Conservation (phyloP, 306 rosid genomes). For the Dalbergia oliveri region DNA sequence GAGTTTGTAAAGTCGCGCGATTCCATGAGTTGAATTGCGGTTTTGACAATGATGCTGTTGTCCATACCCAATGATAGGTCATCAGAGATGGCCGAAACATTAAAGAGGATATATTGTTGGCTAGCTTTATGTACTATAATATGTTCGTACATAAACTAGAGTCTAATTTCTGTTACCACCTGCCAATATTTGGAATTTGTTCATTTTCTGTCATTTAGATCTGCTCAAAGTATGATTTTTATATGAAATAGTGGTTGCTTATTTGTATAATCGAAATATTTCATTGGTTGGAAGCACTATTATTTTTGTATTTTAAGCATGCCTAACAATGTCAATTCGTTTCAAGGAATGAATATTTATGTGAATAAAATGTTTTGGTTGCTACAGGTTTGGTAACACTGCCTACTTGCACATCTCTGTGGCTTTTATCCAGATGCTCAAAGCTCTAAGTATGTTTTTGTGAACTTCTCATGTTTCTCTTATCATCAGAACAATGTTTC, state of each 20-base stretch:
- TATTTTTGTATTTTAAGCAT: background rate
- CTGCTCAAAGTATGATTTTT: conserved; percentile 9
- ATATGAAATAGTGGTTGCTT: conserved; percentile 6
- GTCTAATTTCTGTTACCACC: background rate
- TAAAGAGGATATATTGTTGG: background rate
- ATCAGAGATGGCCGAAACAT: background rate
- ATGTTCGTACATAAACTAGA: background rate
- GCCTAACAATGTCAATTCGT: conserved; percentile 11
- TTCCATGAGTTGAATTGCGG: too few species aligned
- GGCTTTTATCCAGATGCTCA: conserved; percentile 95
- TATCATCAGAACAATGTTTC: conserved; percentile 8
- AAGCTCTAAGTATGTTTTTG: conserved; percentile 76
- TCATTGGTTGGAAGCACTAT: background rate
- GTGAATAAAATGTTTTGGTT: conserved; percentile 5
- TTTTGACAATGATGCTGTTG: too few species aligned
- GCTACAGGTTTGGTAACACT: conserved; percentile 83
- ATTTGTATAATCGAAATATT: background rate
- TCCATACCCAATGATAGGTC: background rate
- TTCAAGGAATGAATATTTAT: conserved; percentile 22
- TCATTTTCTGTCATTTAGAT: background rate
- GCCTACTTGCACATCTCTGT: conserved; percentile 92
- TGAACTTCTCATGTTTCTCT: conserved; percentile 28
- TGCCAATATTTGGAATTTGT: background rate
- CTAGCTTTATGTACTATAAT: background rate
- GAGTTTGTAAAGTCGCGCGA: too few species aligned